Percentiles rank a stretch among this genome's conserved stretches.
Evolutionary conservation across 2,329 filamentous ascomycete genomes (phyloP).

Genomic region (Eutypella sp.): DNA sequence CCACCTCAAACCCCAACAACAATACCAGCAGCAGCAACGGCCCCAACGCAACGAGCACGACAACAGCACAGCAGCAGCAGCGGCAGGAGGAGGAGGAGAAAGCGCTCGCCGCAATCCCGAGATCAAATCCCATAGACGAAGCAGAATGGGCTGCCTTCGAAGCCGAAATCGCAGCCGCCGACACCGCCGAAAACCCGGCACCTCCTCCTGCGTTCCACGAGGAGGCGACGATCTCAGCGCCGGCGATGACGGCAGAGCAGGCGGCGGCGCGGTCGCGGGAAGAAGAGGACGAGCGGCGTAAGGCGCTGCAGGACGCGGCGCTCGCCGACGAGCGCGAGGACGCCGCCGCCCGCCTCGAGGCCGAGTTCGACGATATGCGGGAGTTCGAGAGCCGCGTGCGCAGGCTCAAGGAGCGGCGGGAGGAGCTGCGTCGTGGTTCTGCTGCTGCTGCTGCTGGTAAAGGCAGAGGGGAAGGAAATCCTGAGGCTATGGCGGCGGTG

Average conservation of each 20-base stretch:
- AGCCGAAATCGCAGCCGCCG: slow-evolving; percentile 61
- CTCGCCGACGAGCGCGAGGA: slow-evolving; percentile 69
- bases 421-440: slow-evolving; percentile 50
- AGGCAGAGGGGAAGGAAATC: neutral
- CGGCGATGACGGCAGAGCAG: slow-evolving; percentile 61
- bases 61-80: slow-evolving; percentile 9
- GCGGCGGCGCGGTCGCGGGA: slow-evolving; percentile 49
- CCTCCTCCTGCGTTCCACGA: slow-evolving; percentile 23
- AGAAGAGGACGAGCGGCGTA: slow-evolving; percentile 45
- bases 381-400: slow-evolving; percentile 68
- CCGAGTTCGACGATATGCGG: slow-evolving; percentile 81
- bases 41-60: slow-evolving; percentile 5
- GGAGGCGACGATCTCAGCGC: slow-evolving; percentile 62
- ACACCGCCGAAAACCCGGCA: slow-evolving; percentile 15
- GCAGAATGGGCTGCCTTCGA: slow-evolving; percentile 86
- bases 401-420: slow-evolving; percentile 64
- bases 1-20: neutral
- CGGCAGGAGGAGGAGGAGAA: slow-evolving; percentile 7
- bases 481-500: too few relatives aligned
- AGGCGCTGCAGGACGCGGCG: slow-evolving; percentile 49
- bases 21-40: slow-evolving; percentile 1
- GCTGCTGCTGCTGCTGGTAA: neutral
- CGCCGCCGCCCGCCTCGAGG: slow-evolving; percentile 65
- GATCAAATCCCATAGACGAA: slow-evolving; percentile 50
- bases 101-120: slow-evolving; percentile 5